These are phyloP conservation scores for Exobasidium rhododendri DNA, from an alignment of 1,284 basidiomycete species.

Conservation along the genomic window DNA sequence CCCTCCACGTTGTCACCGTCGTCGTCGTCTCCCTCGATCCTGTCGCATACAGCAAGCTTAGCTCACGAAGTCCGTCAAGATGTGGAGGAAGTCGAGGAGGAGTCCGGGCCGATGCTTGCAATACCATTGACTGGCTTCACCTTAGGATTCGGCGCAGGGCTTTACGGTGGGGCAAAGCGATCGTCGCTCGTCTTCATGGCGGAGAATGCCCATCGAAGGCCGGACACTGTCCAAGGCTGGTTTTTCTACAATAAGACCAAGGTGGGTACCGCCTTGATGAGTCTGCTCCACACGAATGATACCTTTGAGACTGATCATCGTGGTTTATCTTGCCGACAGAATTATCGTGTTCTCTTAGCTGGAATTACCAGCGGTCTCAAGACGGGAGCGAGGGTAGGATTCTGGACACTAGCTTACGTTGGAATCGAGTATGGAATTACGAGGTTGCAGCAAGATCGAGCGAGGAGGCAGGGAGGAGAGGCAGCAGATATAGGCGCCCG, in stretches of 20 bases:
- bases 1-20: neutral
- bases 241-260: constrained; percentile 55
- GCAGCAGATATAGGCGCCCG: constrained; percentile 9
- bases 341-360: constrained; percentile 47
- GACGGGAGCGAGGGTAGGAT: constrained; percentile 31
- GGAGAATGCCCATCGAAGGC: constrained; percentile 51
- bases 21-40: neutral
- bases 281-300: neutral
- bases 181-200: constrained; percentile 50
- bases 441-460: constrained; percentile 3
- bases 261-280: constrained; percentile 13
- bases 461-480: constrained; percentile 21
- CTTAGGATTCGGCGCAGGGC: constrained; percentile 41
- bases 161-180: constrained; percentile 30
- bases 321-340: too few species aligned
- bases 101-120: neutral
- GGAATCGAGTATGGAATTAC: constrained; percentile 28
- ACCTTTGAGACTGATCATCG: neutral
- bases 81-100: neutral
- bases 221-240: constrained; percentile 53
- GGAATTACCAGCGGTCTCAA: constrained; percentile 35
- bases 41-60: neutral
- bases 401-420: constrained; percentile 43
- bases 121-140: constrained; percentile 35
- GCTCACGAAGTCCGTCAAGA: neutral